These are phyloP conservation scores for Paraconiothyrium brasiliense DNA, from an alignment of 2,329 filamentous ascomycete genomes.

Conservation along the genomic window DNA sequence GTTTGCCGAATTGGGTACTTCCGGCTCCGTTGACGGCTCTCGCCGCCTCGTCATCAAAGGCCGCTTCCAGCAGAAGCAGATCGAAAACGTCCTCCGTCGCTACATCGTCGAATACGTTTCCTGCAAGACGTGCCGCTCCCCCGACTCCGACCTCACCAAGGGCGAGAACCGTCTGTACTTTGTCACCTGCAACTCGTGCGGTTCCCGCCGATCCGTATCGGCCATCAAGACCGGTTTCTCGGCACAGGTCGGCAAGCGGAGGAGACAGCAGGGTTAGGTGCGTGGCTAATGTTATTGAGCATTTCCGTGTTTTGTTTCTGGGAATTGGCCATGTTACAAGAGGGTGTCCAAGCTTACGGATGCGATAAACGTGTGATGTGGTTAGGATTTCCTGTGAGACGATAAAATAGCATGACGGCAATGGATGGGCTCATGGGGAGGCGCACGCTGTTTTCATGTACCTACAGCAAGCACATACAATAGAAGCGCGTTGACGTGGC, in stretches of 20 bases:
- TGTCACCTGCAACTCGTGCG: conserved; percentile 86
- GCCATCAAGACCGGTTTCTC: conserved; percentile 99
- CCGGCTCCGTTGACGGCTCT: conserved; percentile 91
- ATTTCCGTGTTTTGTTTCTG: conserved; percentile 12
- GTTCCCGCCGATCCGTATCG: conserved; percentile 80
- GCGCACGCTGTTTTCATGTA: conserved; percentile 13
- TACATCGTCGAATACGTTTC: conserved; percentile 99
- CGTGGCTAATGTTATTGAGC: neutral
- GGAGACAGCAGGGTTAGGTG: conserved; percentile 84
- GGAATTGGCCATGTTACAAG: neutral
- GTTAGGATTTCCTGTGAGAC: conserved; percentile 5
- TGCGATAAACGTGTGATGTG: neutral
- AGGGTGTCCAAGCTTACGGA: neutral
- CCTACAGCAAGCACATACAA: conserved; percentile 8
- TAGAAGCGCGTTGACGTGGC: neutral
- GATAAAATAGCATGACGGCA: conserved; percentile 8
- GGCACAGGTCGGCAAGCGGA: conserved; percentile 98
- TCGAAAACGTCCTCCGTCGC: conserved; percentile 94
- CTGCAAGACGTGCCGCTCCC: conserved; percentile 85
- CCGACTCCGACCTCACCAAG: conserved; percentile 76
- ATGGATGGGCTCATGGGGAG: conserved; percentile 2
- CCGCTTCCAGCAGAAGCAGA: conserved; percentile 99
- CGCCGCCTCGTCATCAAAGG: conserved; percentile 97
- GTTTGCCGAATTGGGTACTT: conserved; percentile 98
- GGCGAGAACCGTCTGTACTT: conserved; percentile 99